Evolutionary conservation across 73 alveolate species (phyloP).

Genomic region (Uronychia binucleata): DNA sequence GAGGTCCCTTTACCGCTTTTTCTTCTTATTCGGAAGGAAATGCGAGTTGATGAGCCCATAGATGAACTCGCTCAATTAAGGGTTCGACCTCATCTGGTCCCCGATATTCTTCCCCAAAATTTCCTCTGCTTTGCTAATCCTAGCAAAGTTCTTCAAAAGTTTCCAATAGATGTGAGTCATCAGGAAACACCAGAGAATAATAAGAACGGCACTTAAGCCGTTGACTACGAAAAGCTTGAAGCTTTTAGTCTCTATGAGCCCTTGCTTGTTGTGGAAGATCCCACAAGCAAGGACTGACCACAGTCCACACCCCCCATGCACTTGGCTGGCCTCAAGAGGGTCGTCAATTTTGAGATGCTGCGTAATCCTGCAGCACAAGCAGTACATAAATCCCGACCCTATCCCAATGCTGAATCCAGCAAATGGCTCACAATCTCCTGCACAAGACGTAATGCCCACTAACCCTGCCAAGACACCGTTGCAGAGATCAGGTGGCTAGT

Average conservation of each 20-base stretch:
- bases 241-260: conserved; percentile 5
- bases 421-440: conserved; percentile 46
- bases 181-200: neutral
- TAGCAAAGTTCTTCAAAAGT: neutral
- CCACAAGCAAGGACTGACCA: conserved; percentile 55
- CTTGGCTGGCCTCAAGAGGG: conserved; percentile 60
- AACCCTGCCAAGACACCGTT: conserved; percentile 56
- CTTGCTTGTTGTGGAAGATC: conserved; percentile 50
- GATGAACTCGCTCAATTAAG: neutral
- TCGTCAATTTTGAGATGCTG: conserved; percentile 58
- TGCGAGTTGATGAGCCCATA: neutral
- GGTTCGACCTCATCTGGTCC: neutral
- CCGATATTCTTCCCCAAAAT: neutral
- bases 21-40: neutral
- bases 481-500: neutral
- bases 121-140: neutral
- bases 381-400: conserved; percentile 36
- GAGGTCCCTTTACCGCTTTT: neutral
- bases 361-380: conserved; percentile 16
- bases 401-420: conserved; percentile 61
- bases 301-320: conserved; percentile 66
- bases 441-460: conserved; percentile 51
- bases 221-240: neutral
- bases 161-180: neutral
- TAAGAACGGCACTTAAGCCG: neutral